Conservation (phyloP, 768 basidiomycete genomes). For the Lactifluus subvellereus region DNA sequence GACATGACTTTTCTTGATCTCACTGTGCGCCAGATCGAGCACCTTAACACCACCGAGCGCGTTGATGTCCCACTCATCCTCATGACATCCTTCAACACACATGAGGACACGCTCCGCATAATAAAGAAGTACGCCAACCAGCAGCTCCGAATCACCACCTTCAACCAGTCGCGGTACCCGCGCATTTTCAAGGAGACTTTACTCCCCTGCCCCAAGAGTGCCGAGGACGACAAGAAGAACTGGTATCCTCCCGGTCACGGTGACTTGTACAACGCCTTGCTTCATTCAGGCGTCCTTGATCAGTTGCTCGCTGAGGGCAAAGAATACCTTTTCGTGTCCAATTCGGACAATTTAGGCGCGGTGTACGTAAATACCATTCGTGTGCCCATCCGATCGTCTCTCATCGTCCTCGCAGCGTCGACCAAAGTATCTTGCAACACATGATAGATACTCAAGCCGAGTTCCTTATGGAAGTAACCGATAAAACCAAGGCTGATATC, state of each 20-base stretch:
- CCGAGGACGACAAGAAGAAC: slow-evolving; percentile 55
- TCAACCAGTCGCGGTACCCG: slow-evolving; percentile 72
- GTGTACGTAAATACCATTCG: slow-evolving; percentile 35
- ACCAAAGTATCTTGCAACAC: slow-evolving; percentile 58
- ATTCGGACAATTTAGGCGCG: slow-evolving; percentile 72
- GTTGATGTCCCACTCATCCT: slow-evolving; percentile 74
- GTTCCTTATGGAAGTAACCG: slow-evolving; percentile 73
- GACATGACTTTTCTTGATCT: slow-evolving; percentile 67
- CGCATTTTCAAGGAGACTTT: slow-evolving; percentile 66
- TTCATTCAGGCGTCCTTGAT: slow-evolving; percentile 68
- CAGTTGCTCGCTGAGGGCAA: slow-evolving; percentile 65
- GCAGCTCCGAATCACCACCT: slow-evolving; percentile 64
- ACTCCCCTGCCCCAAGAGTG: slow-evolving; percentile 53
- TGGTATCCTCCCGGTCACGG: slow-evolving; percentile 80
- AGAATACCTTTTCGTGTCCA: slow-evolving; percentile 74
- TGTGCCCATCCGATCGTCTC: slow-evolving; percentile 8
- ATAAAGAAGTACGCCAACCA: slow-evolving; percentile 79
- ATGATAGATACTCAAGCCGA: slow-evolving; percentile 61
- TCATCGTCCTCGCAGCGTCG: slow-evolving; percentile 41
- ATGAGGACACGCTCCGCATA: slow-evolving; percentile 70
- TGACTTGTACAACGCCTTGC: slow-evolving; percentile 65
- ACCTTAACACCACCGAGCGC: slow-evolving; percentile 54
- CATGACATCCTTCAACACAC: slow-evolving; percentile 81
- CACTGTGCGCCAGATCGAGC: slow-evolving; percentile 60
- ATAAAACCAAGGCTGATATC: slow-evolving; percentile 80